Base-by-base conservation (phyloP, 140 eudicot species). In the Flaveria floridana region DNA sequence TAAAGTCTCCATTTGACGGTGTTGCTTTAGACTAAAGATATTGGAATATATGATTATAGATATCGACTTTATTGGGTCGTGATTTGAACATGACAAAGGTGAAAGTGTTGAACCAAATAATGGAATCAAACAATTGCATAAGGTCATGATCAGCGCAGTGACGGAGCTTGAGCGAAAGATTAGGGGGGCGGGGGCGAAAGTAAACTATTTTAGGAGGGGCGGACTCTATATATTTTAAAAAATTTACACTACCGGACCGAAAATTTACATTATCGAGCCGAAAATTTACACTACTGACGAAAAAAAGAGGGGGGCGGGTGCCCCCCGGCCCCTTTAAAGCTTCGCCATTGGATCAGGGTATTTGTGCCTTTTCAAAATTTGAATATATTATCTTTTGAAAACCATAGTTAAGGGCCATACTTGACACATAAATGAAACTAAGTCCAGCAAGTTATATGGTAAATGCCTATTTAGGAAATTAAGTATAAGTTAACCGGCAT, bases 51-150 rank as follows among this genome's bases (percentile, higher is more conserved):
- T 57, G 21, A 51, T 51, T 51, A 19, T 34, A 34, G 41, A 15
- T 20, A 57, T 57, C 34, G n/a, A 57, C 65, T 57, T 57, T 57
- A 20, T 57, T 57, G 62, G 64, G 21, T 4, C 21, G 65, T 20
- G 26, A 57, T 57, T 57, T 57, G 12, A 57, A 57, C 3, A 57
- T 30, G 37, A 56, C 64, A 9, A 8, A 16, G 34, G 65, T 9
- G 37, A 19, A 57, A 57, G 34, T 21, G 65, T 9, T 2, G 34
- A 19, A 57, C 65, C 10, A 19, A 57, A 8, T 34, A 34, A 34
- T 34, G 9, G 65, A 57, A 20, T 5, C 30, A 44, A 57, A 57
- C 65, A 57, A 20, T 21, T 19, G 3, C 65, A 57, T 9, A 21
- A 57, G 65, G 34, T 3, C 30, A 26, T 26, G 25, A 23, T 23